Evolutionary conservation across 2,329 filamentous ascomycete genomes (phyloP).

Genomic region (Cladosporium sp.): DNA sequence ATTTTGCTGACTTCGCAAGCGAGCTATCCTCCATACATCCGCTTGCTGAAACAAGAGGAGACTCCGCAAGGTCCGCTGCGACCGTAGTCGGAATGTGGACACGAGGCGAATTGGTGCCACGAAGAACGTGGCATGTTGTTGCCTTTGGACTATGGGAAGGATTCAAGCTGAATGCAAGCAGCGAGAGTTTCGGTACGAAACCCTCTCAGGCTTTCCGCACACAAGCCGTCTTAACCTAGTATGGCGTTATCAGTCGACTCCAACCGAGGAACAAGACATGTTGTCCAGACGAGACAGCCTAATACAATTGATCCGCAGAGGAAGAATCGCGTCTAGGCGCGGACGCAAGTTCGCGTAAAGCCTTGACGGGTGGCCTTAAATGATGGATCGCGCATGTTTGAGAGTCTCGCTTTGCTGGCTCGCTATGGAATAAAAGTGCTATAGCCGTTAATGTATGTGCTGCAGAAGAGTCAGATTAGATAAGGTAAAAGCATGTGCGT

Average conservation of each 20-base stretch:
- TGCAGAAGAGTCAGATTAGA: not conserved
- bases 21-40: not conserved
- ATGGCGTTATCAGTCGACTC: not conserved
- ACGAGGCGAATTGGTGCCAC: not conserved
- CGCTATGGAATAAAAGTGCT: too few relatives aligned
- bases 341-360: too few relatives aligned
- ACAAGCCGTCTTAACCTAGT: not conserved
- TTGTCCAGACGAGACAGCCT: not conserved
- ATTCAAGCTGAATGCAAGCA: not conserved
- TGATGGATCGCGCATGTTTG: too few relatives aligned
- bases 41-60: not conserved
- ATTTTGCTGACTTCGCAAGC: conserved; percentile 12
- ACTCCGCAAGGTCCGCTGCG: conserved; percentile 3
- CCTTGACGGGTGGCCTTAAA: not conserved
- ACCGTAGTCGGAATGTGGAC: conserved; percentile 9
- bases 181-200: not conserved
- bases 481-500: not conserved
- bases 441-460: not conserved
- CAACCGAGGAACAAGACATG: not conserved
- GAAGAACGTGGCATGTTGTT: not conserved
- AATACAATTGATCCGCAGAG: not conserved
- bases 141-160: not conserved
- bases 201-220: not conserved
- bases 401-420: too few relatives aligned
- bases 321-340: not conserved